phyloP scores from a whole-genome alignment of 257 asterid genomes.

The Catharanthus roseus region DNA sequence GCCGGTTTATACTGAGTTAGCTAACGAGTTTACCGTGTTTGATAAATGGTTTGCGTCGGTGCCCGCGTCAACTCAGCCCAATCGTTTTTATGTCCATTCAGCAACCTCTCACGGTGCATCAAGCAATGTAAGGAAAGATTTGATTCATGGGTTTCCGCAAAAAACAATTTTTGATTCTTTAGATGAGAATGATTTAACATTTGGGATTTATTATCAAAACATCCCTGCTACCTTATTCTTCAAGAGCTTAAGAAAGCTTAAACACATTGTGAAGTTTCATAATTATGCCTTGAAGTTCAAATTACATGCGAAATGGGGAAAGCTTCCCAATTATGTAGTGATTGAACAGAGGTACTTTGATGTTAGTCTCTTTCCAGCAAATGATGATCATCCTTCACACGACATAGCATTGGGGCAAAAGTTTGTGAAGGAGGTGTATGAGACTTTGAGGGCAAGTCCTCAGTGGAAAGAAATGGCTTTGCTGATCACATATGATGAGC shows the following conservation, averaged over 20 bases:
- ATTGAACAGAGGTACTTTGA: conserved; percentile 88
- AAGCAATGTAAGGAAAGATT: conserved; percentile 82
- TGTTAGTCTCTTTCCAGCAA: conserved; percentile 54
- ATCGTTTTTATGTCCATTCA: conserved; percentile 88
- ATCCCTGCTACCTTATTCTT: conserved; percentile 87
- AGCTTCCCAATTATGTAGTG: conserved; percentile 79
- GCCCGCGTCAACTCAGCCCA: conserved; percentile 95
- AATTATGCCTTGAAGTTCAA: conserved; percentile 53
- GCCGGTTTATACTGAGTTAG: conserved; percentile 70
- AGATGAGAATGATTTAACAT: conserved; percentile 69
- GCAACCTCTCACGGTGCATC: conserved; percentile 99
- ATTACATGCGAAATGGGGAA: conserved; percentile 64
- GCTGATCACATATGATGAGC: conserved; percentile 89
- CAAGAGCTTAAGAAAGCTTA: conserved; percentile 70
- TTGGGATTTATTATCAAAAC: conserved; percentile 91
- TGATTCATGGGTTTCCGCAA: conserved; percentile 86
- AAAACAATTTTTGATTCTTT: conserved; percentile 90
- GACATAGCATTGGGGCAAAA: conserved; percentile 86
- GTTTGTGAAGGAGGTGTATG: conserved; percentile 96
- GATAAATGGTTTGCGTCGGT: conserved; percentile 98
- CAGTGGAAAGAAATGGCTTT: conserved; percentile 95
- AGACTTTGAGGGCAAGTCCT: conserved; percentile 76
- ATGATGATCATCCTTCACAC: conserved; percentile 94
- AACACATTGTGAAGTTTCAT: conserved; percentile 58
- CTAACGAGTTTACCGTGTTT: conserved; percentile 67